Conservation (phyloP, 108 stramenopile genomes). For the Pseudonitzschia multiseries region DNA sequence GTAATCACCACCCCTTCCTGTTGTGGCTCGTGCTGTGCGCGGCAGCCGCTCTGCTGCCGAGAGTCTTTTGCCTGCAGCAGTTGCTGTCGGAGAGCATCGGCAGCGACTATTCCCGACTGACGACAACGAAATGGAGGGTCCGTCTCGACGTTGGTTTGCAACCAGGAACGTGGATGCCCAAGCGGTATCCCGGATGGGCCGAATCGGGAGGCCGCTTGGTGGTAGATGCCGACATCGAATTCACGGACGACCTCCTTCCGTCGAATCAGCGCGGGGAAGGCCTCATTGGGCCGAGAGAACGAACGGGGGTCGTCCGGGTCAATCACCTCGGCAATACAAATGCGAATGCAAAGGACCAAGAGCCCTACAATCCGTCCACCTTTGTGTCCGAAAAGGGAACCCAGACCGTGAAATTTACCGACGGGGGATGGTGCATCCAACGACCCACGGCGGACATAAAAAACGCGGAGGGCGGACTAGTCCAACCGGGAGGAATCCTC, state of each 20-base stretch:
- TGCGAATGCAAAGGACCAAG: background rate
- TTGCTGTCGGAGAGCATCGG: background rate
- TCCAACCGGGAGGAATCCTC: conserved; percentile 30
- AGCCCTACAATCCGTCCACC: conserved; percentile 20
- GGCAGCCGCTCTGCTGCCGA: background rate
- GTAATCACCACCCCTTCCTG: background rate
- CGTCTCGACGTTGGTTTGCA: conserved; percentile 31
- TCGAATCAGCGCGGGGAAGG: background rate
- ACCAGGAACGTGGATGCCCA: conserved; percentile 40
- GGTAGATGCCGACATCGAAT: conserved; percentile 22
- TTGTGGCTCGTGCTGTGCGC: background rate
- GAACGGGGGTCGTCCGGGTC: conserved; percentile 14
- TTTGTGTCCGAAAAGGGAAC: conserved; percentile 34
- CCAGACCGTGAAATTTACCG: conserved; percentile 21
- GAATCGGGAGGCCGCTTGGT: conserved; percentile 32
- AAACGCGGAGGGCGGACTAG: conserved; percentile 24
- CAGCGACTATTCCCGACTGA: conserved; percentile 10
- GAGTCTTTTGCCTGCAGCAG: background rate
- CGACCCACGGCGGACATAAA: conserved; percentile 19
- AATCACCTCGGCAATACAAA: background rate
- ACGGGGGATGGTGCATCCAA: conserved; percentile 38
- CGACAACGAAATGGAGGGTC: conserved; percentile 24
- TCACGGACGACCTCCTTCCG: conserved; percentile 21
- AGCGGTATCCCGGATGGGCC: conserved; percentile 37
- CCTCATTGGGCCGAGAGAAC: conserved; percentile 12